These are phyloP conservation scores for Colletotrichum agaves DNA, from an alignment of 2,329 filamentous ascomycete genomes.

Conservation along the genomic window DNA sequence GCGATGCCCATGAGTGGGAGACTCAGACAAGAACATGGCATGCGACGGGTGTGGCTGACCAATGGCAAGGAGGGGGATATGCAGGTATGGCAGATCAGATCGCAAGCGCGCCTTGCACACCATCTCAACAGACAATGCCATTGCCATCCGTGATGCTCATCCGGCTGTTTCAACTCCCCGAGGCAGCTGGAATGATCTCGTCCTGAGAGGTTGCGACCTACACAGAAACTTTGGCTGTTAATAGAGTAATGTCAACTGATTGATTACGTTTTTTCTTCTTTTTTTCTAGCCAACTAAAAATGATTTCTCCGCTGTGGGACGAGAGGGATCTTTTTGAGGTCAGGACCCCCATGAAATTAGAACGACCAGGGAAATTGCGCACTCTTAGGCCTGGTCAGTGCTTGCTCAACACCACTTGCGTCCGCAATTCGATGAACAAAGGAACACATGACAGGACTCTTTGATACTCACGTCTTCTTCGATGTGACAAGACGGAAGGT, in stretches of 20 bases:
- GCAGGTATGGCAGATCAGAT: slow-evolving; percentile 6
- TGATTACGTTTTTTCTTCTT: background rate
- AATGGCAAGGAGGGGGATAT: background rate
- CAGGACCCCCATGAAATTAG: background rate
- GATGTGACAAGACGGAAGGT: background rate
- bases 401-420: slow-evolving; percentile 15
- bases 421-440: slow-evolving; percentile 4
- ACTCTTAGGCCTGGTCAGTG: slow-evolving; percentile 18
- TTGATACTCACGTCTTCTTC: background rate
- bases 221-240: background rate
- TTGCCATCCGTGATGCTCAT: slow-evolving; percentile 10
- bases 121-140: background rate
- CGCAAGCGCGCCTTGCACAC: background rate
- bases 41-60: slow-evolving; percentile 3
- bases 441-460: background rate
- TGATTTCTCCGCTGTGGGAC: background rate
- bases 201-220: slow-evolving; percentile 22
- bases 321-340: background rate
- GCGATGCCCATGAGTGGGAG: background rate
- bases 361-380: slow-evolving; percentile 23
- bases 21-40: background rate
- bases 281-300: background rate
- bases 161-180: slow-evolving; percentile 20
- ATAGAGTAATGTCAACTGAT: slow-evolving; percentile 6
- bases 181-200: background rate